Base-by-base conservation (phyloP, 106 monocot genomes). In the Agapanthus africanus region DNA sequence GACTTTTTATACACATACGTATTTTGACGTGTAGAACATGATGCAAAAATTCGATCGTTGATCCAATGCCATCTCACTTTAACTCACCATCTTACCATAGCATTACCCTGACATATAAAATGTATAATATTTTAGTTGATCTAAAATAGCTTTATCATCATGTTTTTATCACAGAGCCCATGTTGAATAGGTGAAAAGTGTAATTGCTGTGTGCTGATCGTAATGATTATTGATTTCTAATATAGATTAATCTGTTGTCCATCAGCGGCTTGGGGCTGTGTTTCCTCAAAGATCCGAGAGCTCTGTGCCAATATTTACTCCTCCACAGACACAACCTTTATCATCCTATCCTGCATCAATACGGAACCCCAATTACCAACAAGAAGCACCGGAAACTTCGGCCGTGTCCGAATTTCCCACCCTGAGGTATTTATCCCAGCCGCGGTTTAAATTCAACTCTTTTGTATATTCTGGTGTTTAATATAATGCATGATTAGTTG, bases 281-380 rank as follows among this genome's bases (percentile, higher is more conserved):
- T 93, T 93, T 82, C 90, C 89, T 56, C 76, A 84, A 59, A 86
- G 91, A 77, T 32, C 80, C 33, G 91, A 91, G 67, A 83, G 73
- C 40, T 74, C 91, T 51, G 84, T 77, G 72, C 86, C 97, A 11
- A 77, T 87, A 67, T 84, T 91, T 74, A 88, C 85, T 73, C 84
- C 83, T 69, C 73, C 85, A 68, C 88, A 91, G 70, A 76, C 84
- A 63, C 86, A 78, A 41, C 82, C 91, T 63, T 67, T 83, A 57
- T 41, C 74, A 70, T 86, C 79, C 14, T 77, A 91, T 77, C 91
- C 86, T 74, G 59, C 49, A 70, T 71, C 80, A 41, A 0, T 77
- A 65, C 77, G 76, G 25, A 81, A 69, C 68, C 72, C 78, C 60
- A 79, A 82, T 61, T 80, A 77, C 68, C 86, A 66, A 51, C 68